Conservation (phyloP, 306 rosid genomes). For the Glycine tomentella region DNA sequence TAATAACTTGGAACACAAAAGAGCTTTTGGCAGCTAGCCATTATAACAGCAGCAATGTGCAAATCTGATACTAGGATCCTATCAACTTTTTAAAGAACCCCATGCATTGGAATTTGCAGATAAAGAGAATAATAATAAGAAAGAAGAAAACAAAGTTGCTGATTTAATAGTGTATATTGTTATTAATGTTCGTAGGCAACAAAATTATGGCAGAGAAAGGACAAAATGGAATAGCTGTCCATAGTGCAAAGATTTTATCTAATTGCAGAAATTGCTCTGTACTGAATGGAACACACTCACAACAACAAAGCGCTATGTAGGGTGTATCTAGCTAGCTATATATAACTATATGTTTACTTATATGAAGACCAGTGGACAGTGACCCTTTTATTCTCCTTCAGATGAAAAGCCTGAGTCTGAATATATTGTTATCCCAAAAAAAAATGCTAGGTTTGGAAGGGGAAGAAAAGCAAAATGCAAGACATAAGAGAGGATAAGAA, state of each 20-base stretch:
- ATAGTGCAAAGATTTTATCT: slow-evolving; percentile 35
- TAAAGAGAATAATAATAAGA: neutral
- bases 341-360: slow-evolving; percentile 7
- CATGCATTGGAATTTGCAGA: slow-evolving; percentile 11
- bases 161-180: neutral
- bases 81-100: neutral
- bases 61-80: slow-evolving; percentile 23
- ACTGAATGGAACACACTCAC: slow-evolving; percentile 32
- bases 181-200: neutral
- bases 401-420: neutral
- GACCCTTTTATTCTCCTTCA: slow-evolving; percentile 51
- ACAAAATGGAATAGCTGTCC: slow-evolving; percentile 61
- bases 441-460: neutral
- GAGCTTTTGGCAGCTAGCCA: neutral
- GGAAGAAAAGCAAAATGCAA: neutral
- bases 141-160: slow-evolving; percentile 20
- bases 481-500: neutral
- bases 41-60: neutral
- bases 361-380: slow-evolving; percentile 47
- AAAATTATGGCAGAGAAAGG: slow-evolving; percentile 36
- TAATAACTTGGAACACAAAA: neutral
- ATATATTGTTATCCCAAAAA: neutral
- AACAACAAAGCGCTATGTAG: slow-evolving; percentile 42
- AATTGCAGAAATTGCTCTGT: slow-evolving; percentile 34
- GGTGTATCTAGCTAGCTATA: slow-evolving; percentile 33